A percentile compares a stretch with the other conserved stretches of the same genome.
phyloP scores from a whole-genome alignment of 2,329 filamentous ascomycete species.

The Xylaria sp. region DNA sequence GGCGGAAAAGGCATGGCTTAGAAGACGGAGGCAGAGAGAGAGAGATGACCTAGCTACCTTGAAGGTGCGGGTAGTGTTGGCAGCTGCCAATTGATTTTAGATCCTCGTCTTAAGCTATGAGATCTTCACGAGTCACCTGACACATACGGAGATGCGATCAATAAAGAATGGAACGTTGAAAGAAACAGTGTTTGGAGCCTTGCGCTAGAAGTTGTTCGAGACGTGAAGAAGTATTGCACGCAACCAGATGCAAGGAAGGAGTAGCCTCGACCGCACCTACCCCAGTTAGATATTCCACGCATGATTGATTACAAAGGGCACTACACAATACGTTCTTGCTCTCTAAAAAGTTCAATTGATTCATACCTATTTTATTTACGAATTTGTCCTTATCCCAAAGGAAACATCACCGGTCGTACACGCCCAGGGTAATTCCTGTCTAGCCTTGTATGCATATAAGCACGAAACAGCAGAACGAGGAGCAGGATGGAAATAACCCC shows the following conservation, averaged over 20 bases:
- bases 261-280: neutral
- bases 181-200: neutral
- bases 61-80: neutral
- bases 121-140: neutral
- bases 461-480: constrained; percentile 34
- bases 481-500: constrained; percentile 32
- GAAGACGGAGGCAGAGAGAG: neutral
- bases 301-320: neutral
- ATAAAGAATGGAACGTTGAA: neutral
- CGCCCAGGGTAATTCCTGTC: neutral
- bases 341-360: neutral
- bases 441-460: constrained; percentile 30
- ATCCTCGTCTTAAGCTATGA: neutral
- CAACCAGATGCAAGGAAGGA: neutral
- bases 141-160: neutral
- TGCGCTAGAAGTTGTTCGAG: neutral
- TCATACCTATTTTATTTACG: neutral
- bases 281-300: neutral
- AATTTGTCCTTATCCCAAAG: neutral
- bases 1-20: neutral
- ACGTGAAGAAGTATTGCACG: neutral
- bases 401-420: neutral
- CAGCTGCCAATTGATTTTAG: neutral
- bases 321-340: neutral
- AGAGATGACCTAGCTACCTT: neutral